phyloP scores from a whole-genome alignment of 441 rosid genomes.

The Corymbia citriodora region DNA sequence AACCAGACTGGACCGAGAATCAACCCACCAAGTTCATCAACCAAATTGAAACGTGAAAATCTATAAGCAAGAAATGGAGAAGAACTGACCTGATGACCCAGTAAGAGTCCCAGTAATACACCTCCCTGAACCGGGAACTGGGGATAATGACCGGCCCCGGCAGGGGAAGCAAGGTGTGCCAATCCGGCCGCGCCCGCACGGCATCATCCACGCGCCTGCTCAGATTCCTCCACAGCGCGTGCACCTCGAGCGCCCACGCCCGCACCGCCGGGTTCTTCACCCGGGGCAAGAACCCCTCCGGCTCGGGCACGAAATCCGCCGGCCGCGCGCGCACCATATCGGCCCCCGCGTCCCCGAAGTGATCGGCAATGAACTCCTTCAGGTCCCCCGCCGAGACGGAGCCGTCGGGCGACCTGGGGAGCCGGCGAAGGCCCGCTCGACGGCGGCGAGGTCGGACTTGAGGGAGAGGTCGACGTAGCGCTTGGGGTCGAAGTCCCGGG shows the following conservation, averaged over 20 bases:
- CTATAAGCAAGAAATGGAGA: neutral
- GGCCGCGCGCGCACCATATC: constrained; percentile 52
- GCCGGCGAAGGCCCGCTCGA: constrained; percentile 43
- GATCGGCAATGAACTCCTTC: constrained; percentile 27
- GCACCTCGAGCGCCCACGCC: constrained; percentile 76
- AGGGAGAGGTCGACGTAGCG: constrained; percentile 64
- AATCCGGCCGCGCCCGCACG: constrained; percentile 42
- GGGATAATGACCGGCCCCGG: constrained; percentile 60
- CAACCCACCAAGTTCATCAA: neutral
- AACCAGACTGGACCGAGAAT: too few species aligned
- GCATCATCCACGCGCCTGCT: constrained; percentile 50
- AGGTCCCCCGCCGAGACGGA: constrained; percentile 33
- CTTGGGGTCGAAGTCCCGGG: constrained; percentile 52
- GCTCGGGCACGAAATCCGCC: constrained; percentile 56
- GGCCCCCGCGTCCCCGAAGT: constrained; percentile 47
- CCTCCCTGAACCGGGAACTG: constrained; percentile 83
- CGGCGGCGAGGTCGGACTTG: constrained; percentile 31
- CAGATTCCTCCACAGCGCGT: constrained; percentile 74
- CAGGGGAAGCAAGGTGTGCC: constrained; percentile 76
- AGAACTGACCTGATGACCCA: constrained; percentile 76
- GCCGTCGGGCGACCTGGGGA: constrained; percentile 31
- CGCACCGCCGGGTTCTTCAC: constrained; percentile 63
- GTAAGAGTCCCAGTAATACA: constrained; percentile 96
- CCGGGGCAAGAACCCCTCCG: constrained; percentile 52
- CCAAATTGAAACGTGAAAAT: neutral